A percentile compares a stretch with the other conserved stretches of the same genome.
These are phyloP conservation scores for Gomphus bonarii DNA, from an alignment of 1,284 basidiomycete genomes.

Conservation along the genomic window DNA sequence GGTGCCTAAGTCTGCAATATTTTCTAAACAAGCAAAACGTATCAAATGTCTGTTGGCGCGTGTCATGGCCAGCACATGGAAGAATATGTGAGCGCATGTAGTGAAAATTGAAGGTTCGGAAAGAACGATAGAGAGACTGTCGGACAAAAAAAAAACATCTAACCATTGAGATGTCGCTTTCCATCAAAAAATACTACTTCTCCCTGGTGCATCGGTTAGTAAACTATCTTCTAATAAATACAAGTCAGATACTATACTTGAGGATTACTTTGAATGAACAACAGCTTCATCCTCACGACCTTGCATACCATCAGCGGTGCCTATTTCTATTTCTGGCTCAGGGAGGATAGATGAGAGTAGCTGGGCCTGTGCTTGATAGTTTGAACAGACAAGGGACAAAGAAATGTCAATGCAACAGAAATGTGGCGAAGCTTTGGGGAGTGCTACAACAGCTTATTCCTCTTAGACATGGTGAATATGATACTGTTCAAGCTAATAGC, in stretches of 20 bases:
- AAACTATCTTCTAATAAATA: neutral
- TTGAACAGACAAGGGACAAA: conserved; percentile 19
- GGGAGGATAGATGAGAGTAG: conserved; percentile 67
- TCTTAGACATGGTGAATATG: too few relatives aligned
- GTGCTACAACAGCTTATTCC: too few relatives aligned
- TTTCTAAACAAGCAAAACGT: conserved; percentile 19
- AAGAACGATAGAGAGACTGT: neutral
- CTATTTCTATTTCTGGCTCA: conserved; percentile 73
- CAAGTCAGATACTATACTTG: conserved; percentile 31
- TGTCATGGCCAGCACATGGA: conserved; percentile 78
- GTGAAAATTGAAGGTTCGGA: neutral
- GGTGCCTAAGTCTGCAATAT: neutral
- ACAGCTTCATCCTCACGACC: conserved; percentile 88
- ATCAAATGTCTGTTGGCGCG: conserved; percentile 84
- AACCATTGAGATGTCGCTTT: conserved; percentile 80
- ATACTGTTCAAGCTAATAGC: too few relatives aligned
- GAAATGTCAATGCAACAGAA: neutral
- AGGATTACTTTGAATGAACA: conserved; percentile 84
- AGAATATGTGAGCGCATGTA: neutral
- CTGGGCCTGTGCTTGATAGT: conserved; percentile 87
- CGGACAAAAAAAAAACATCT: conserved; percentile 15
- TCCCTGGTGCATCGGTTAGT: conserved; percentile 33
- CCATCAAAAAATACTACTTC: conserved; percentile 92
- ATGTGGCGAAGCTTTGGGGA: neutral
- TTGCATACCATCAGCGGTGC: conserved; percentile 90